Evolutionary conservation across 148 eudicot genomes (phyloP).

Genomic region (Chenopodium album): DNA sequence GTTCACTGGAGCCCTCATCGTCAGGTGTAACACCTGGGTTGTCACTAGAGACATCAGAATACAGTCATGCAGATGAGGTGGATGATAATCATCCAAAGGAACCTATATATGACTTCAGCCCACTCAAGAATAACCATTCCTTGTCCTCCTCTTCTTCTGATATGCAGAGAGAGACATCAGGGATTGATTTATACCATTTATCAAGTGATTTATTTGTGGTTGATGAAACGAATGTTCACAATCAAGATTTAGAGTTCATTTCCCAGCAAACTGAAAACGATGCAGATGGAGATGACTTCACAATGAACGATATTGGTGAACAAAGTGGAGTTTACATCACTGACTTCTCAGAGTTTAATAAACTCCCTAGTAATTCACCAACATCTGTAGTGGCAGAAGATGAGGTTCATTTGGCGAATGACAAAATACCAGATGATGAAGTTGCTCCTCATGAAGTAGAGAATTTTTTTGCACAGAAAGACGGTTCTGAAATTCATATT

Average conservation of each 20-base stretch:
- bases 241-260: slow-evolving; percentile 12
- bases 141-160: slow-evolving; percentile 31
- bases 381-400: slow-evolving; percentile 14
- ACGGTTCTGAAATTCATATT: slow-evolving; percentile 18
- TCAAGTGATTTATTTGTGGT: slow-evolving; percentile 25
- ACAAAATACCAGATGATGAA: slow-evolving; percentile 11
- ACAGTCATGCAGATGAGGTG: slow-evolving; percentile 7
- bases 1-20: slow-evolving; percentile 15
- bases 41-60: slow-evolving; percentile 12
- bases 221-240: slow-evolving; percentile 13
- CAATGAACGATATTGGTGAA: slow-evolving; percentile 13
- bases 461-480: neutral
- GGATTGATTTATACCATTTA: slow-evolving; percentile 29
- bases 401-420: neutral
- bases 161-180: slow-evolving; percentile 31
- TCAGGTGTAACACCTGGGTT: slow-evolving; percentile 18
- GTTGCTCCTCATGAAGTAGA: slow-evolving; percentile 21
- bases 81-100: slow-evolving; percentile 25
- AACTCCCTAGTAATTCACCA: neutral
- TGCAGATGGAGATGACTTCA: neutral
- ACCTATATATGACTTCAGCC: slow-evolving; percentile 41
- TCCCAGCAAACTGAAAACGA: slow-evolving; percentile 1
- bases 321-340: neutral
- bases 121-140: slow-evolving; percentile 25
- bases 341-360: slow-evolving; percentile 4